These are phyloP conservation scores for Agrocybe pediades DNA, from an alignment of 768 basidiomycete genomes.

Conservation along the genomic window DNA sequence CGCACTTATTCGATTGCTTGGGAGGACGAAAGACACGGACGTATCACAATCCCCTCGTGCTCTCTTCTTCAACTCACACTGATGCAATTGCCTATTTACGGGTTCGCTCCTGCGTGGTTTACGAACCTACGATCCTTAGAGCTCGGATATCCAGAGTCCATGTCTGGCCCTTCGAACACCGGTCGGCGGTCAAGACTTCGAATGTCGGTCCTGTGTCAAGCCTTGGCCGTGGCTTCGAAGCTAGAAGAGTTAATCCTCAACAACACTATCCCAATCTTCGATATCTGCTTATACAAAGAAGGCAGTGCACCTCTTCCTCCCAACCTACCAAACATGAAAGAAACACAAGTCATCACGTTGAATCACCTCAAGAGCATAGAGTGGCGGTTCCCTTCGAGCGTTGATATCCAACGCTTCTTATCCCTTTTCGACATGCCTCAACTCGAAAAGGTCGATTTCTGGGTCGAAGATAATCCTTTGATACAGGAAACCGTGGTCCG, in stretches of 20 bases:
- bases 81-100: conserved; percentile 40
- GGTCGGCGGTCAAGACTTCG: too few relatives aligned
- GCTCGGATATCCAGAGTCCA: conserved; percentile 38
- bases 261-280: conserved; percentile 43
- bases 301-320: conserved; percentile 1
- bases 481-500: conserved; percentile 13
- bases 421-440: conserved; percentile 39
- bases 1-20: conserved; percentile 12
- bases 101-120: conserved; percentile 37
- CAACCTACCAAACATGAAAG: conserved; percentile 7
- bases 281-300: conserved; percentile 12
- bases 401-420: conserved; percentile 44
- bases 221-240: conserved; percentile 37
- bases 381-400: conserved; percentile 47
- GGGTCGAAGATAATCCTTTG: conserved; percentile 31
- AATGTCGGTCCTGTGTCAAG: conserved; percentile 39
- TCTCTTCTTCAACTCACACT: conserved; percentile 38
- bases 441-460: conserved; percentile 46
- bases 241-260: conserved; percentile 44
- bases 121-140: conserved; percentile 42
- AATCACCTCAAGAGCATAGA: conserved; percentile 42
- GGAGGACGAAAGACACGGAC: neutral
- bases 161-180: conserved; percentile 18
- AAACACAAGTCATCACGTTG: conserved; percentile 32
- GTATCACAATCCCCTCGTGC: conserved; percentile 11